Evolutionary conservation across 2,329 filamentous ascomycete species (phyloP).

Genomic region (Scleromitrula shiraiana): DNA sequence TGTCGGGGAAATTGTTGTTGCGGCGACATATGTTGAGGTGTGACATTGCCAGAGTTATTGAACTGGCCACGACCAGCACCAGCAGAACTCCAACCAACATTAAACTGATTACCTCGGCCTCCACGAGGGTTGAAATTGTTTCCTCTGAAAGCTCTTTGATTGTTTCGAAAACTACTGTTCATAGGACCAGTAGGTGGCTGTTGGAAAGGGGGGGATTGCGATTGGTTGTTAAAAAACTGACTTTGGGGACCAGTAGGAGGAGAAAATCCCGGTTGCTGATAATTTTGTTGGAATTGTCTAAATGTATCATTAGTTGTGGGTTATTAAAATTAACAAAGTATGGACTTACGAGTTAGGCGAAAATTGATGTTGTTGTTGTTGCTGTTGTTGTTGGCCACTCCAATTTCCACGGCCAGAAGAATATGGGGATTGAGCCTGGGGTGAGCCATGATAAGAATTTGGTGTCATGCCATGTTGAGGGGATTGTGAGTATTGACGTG

Average conservation of each 20-base stretch:
- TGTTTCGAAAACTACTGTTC: constrained; percentile 38
- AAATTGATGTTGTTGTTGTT: no score
- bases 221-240: constrained; percentile 43
- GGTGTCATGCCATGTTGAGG: constrained; percentile 48
- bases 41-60: constrained; percentile 32
- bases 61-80: constrained; percentile 39
- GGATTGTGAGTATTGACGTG: constrained; percentile 47
- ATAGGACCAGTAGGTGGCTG: constrained; percentile 47
- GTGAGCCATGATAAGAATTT: constrained; percentile 49
- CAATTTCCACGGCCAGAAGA: constrained; percentile 45
- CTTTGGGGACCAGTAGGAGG: constrained; percentile 45
- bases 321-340: constrained; percentile 1
- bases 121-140: constrained; percentile 44
- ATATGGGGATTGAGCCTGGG: constrained; percentile 55
- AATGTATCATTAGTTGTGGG: constrained; percentile 32
- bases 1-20: constrained; percentile 24
- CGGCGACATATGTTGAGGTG: constrained; percentile 28
- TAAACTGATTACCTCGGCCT: constrained; percentile 43
- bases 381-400: constrained; percentile 35
- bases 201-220: constrained; percentile 42
- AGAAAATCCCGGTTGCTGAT: constrained; percentile 48
- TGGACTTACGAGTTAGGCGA: constrained; percentile 41
- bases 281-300: constrained; percentile 53
- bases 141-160: constrained; percentile 54
- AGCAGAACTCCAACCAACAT: constrained; percentile 61